Conservation (phyloP, 2,329 filamentous ascomycete genomes). For the Coniochaeta prunicola region DNA sequence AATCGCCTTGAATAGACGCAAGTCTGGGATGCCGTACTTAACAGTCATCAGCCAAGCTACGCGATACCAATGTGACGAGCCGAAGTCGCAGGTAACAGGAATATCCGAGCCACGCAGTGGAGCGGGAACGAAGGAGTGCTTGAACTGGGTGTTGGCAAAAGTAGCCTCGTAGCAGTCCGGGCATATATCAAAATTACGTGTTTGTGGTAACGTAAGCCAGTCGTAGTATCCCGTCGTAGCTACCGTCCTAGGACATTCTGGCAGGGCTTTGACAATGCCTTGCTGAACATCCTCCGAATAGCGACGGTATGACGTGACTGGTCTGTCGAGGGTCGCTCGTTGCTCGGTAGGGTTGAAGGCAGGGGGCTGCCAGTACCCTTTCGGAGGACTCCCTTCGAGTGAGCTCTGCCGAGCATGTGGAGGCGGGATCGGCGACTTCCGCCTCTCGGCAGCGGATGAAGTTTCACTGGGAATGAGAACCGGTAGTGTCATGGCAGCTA, state of each 20-base stretch:
- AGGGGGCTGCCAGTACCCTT: slow-evolving; percentile 29
- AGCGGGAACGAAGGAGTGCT: slow-evolving; percentile 56
- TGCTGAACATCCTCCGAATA: slow-evolving; percentile 45
- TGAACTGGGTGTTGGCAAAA: slow-evolving; percentile 62
- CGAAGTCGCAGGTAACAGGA: slow-evolving; percentile 70
- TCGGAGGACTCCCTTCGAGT: slow-evolving; percentile 14
- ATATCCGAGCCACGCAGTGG: slow-evolving; percentile 48
- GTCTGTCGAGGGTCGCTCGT: slow-evolving; percentile 25
- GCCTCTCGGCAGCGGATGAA: slow-evolving; percentile 13
- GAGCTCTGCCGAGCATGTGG: slow-evolving; percentile 15
- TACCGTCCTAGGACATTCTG: slow-evolving; percentile 61
- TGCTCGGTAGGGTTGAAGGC: slow-evolving; percentile 32
- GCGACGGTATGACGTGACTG: slow-evolving; percentile 40
- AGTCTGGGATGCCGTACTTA: slow-evolving; percentile 58
- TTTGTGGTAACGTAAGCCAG: slow-evolving; percentile 71
- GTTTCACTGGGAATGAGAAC: slow-evolving; percentile 11
- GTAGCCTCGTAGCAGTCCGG: slow-evolving; percentile 69
- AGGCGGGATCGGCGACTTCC: slow-evolving; percentile 13
- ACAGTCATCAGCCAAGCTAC: slow-evolving; percentile 77
- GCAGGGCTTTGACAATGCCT: slow-evolving; percentile 40
- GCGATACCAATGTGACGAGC: slow-evolving; percentile 69
- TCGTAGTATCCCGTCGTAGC: slow-evolving; percentile 60
- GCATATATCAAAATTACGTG: slow-evolving; percentile 71
- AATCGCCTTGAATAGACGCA: slow-evolving; percentile 63
- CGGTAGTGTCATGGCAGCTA: slow-evolving; percentile 11